Conservation (phyloP, 108 stramenopile genomes). For the Discostella stelligeroides region DNA sequence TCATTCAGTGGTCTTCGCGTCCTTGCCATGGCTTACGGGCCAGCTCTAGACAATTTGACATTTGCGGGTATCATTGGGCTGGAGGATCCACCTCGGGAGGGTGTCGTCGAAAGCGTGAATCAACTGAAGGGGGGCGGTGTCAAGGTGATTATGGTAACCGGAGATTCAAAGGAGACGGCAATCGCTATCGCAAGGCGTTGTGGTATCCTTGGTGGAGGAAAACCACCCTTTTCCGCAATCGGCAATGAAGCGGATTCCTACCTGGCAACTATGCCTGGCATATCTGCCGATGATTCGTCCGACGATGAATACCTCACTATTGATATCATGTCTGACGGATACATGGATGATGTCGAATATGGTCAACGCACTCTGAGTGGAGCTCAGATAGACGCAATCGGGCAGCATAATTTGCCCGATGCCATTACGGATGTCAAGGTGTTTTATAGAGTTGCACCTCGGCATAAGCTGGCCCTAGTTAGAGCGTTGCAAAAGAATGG, state of each 20-base stretch:
- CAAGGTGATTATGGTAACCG: slow-evolving; percentile 96
- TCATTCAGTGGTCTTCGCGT: slow-evolving; percentile 76
- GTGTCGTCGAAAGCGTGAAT: slow-evolving; percentile 78
- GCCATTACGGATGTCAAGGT: slow-evolving; percentile 81
- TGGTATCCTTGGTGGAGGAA: slow-evolving; percentile 71
- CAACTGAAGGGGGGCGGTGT: slow-evolving; percentile 84
- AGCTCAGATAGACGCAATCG: slow-evolving; percentile 79
- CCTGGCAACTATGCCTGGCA: neutral
- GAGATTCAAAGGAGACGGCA: slow-evolving; percentile 95
- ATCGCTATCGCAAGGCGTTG: slow-evolving; percentile 89
- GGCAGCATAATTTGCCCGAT: slow-evolving; percentile 62
- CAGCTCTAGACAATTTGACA: slow-evolving; percentile 56
- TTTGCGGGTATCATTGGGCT: slow-evolving; percentile 94
- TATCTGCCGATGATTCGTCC: slow-evolving; percentile 31
- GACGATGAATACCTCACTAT: slow-evolving; percentile 33
- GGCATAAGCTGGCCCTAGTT: slow-evolving; percentile 96
- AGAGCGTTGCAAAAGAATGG: slow-evolving; percentile 88
- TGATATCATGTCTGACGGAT: slow-evolving; percentile 30
- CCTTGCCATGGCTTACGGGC: slow-evolving; percentile 88
- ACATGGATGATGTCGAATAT: slow-evolving; percentile 48
- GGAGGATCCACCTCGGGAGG: slow-evolving; percentile 92
- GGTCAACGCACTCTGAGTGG: slow-evolving; percentile 65
- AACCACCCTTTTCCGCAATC: slow-evolving; percentile 9
- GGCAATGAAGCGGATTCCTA: neutral
- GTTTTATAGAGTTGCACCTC: slow-evolving; percentile 93